Evolutionary conservation across 2,329 filamentous ascomycete genomes (phyloP).

Genomic region (Fusarium goolgardi): DNA sequence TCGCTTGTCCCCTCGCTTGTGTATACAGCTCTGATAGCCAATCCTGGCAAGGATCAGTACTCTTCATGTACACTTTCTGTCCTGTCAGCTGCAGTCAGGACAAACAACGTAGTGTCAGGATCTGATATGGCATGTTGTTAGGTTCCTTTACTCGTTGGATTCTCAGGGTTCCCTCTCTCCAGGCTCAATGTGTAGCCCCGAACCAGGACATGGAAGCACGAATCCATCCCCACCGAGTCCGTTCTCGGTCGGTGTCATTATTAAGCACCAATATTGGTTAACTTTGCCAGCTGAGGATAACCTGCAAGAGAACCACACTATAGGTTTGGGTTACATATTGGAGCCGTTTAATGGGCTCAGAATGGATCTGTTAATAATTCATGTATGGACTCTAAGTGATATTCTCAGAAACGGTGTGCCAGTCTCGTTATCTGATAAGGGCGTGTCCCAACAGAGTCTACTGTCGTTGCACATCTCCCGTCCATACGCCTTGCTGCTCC

Average conservation of each 20-base stretch:
- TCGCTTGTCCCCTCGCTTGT: conserved; percentile 5
- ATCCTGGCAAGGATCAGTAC: conserved; percentile 10
- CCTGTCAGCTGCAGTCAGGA: conserved; percentile 19
- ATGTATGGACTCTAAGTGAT: conserved; percentile 5
- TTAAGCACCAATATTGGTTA: conserved; percentile 10
- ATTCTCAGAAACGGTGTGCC: background rate
- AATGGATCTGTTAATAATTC: conserved; percentile 20
- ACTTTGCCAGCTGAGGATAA: conserved; percentile 16
- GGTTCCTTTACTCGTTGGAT: conserved; percentile 19
- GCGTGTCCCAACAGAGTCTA: conserved; percentile 1
- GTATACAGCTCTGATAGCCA: conserved; percentile 12
- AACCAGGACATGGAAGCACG: conserved; percentile 11
- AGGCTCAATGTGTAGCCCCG: conserved; percentile 12
- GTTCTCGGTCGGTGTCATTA: conserved; percentile 24
- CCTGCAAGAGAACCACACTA: conserved; percentile 24
- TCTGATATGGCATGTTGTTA: conserved; percentile 36
- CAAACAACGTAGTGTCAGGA: conserved; percentile 25
- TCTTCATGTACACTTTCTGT: conserved; percentile 16
- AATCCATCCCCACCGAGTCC: conserved; percentile 1
- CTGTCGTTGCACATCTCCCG: conserved; percentile 4
- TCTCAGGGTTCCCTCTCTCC: conserved; percentile 19
- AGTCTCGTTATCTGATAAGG: conserved; percentile 15
- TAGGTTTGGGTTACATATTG: conserved; percentile 19
- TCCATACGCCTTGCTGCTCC: conserved; percentile 14
- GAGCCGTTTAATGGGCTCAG: conserved; percentile 8